Evolutionary conservation across 805 yeast genomes (phyloP).

Genomic region (Cyberlindnera veronae): DNA sequence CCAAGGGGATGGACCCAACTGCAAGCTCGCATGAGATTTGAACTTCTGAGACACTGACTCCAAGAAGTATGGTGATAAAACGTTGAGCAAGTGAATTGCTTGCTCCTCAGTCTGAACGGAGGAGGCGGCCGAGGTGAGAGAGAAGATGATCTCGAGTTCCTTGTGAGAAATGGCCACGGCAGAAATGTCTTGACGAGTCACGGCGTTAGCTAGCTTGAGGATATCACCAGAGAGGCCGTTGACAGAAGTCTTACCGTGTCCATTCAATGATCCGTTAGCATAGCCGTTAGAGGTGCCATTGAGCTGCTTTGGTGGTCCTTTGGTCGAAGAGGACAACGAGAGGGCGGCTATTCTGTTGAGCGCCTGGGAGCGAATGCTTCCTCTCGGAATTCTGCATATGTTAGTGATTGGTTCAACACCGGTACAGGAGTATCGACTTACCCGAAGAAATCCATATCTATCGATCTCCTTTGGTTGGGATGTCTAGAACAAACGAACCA

Average conservation of each 20-base stretch:
- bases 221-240: slow-evolving; percentile 18
- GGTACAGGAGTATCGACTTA: slow-evolving; percentile 2
- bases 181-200: slow-evolving; percentile 18
- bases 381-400: slow-evolving; percentile 24
- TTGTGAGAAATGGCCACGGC: slow-evolving; percentile 35
- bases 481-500: too few relatives aligned
- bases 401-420: slow-evolving; percentile 2
- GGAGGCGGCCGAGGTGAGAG: slow-evolving; percentile 40
- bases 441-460: slow-evolving; percentile 27
- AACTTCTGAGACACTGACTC: slow-evolving; percentile 51
- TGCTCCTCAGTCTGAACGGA: slow-evolving; percentile 32
- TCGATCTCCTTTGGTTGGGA: too few relatives aligned
- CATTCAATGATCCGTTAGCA: neutral
- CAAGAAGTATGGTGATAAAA: slow-evolving; percentile 44
- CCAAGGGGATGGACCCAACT: slow-evolving; percentile 36
- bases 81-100: slow-evolving; percentile 37
- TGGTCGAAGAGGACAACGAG: slow-evolving; percentile 12
- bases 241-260: neutral
- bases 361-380: slow-evolving; percentile 27
- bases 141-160: slow-evolving; percentile 52
- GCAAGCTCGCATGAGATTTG: slow-evolving; percentile 34
- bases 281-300: slow-evolving; percentile 2
- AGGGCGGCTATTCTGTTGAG: slow-evolving; percentile 24
- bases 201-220: slow-evolving; percentile 17
- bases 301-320: neutral